Evolutionary conservation across 2,329 filamentous ascomycete genomes (phyloP).

Genomic region (Aspergillus ibericus): DNA sequence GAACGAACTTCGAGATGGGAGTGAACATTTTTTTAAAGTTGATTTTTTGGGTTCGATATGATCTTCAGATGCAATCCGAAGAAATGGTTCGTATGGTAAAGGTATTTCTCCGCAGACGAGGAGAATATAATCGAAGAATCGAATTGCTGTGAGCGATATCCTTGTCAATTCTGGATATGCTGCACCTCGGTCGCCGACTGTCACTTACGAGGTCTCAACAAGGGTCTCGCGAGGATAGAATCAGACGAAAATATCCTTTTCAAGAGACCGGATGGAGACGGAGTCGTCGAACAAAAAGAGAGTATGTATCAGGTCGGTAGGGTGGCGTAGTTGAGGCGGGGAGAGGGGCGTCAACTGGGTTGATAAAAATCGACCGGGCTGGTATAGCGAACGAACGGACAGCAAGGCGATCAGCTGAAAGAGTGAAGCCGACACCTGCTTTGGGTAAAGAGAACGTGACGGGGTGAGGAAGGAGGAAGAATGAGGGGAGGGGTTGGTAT

Average conservation of each 20-base stretch:
- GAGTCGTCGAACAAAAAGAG: constrained; percentile 15
- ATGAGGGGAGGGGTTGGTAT: constrained; percentile 17
- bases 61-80: background rate
- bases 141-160: constrained; percentile 7
- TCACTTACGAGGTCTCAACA: constrained; percentile 15
- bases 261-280: background rate
- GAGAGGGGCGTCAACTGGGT: constrained; percentile 19
- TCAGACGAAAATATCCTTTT: constrained; percentile 5
- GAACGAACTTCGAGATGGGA: constrained; percentile 48
- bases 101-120: constrained; percentile 2
- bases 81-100: constrained; percentile 3
- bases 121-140: constrained; percentile 13
- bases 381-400: constrained; percentile 46
- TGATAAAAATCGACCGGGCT: constrained; percentile 17
- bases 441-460: constrained; percentile 27
- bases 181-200: background rate
- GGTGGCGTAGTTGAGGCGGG: constrained; percentile 11
- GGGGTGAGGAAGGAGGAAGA: constrained; percentile 27
- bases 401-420: constrained; percentile 59
- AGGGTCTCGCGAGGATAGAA: constrained; percentile 1
- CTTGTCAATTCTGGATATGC: background rate
- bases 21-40: constrained; percentile 29
- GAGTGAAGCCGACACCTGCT: constrained; percentile 63
- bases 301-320: constrained; percentile 22
- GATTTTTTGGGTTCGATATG: background rate